Conservation (phyloP, 2,329 filamentous ascomycete genomes). For the Pyrenophora tritici-repentis region DNA sequence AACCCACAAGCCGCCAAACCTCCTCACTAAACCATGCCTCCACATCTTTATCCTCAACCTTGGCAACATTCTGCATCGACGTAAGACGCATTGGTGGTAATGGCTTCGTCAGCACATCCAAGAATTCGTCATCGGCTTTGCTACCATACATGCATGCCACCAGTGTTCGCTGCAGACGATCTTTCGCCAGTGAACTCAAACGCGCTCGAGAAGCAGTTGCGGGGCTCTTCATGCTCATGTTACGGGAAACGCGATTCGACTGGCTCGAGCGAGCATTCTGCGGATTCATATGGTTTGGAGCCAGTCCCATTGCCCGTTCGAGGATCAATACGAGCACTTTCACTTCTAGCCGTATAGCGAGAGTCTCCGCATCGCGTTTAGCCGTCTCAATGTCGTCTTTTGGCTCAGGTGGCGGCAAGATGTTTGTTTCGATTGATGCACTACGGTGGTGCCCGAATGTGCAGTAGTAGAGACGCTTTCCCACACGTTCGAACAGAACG, state of each 20-base stretch:
- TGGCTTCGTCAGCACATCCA: constrained; percentile 51
- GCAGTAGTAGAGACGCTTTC: constrained; percentile 46
- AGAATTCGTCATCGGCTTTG: constrained; percentile 46
- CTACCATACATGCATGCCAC: constrained; percentile 52
- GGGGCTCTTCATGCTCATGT: constrained; percentile 32
- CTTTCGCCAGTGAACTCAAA: constrained; percentile 46
- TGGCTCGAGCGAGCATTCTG: constrained; percentile 18
- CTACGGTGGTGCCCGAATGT: constrained; percentile 45
- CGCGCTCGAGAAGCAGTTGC: constrained; percentile 35
- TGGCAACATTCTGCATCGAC: constrained; percentile 39
- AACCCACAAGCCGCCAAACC: constrained; percentile 63
- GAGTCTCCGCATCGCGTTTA: constrained; percentile 27
- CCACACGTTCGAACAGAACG: constrained; percentile 48
- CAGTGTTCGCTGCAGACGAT: constrained; percentile 53
- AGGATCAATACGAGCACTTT: constrained; percentile 51
- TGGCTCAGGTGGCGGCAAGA: constrained; percentile 20
- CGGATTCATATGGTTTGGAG: constrained; percentile 44
- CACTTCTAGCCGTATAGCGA: constrained; percentile 42
- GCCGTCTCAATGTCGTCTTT: constrained; percentile 7
- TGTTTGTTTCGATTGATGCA: constrained; percentile 34
- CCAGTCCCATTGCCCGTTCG: constrained; percentile 47
- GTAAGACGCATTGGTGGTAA: constrained; percentile 19
- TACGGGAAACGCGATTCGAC: constrained; percentile 20
- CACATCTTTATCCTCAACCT: constrained; percentile 48
- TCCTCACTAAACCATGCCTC: constrained; percentile 61